These are phyloP conservation scores for Blastobotrys persicus DNA, from an alignment of 1,139 yeast species.

Conservation along the genomic window DNA sequence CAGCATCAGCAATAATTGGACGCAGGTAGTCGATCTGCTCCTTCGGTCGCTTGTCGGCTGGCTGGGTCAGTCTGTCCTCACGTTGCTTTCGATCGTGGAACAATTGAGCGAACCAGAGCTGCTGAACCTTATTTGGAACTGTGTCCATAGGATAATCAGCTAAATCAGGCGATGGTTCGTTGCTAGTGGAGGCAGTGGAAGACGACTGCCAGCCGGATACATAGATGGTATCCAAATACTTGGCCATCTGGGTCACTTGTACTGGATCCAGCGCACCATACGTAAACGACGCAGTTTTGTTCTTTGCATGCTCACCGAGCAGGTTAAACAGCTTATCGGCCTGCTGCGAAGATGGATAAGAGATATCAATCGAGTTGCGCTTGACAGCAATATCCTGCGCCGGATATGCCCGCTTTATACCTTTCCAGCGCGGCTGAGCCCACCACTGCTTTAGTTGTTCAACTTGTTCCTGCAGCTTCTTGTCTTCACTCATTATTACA, in stretches of 20 bases:
- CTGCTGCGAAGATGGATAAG: slow-evolving; percentile 75
- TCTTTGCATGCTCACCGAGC: slow-evolving; percentile 67
- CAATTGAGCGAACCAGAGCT: slow-evolving; percentile 92
- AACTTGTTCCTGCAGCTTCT: slow-evolving; percentile 64
- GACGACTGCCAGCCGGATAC: slow-evolving; percentile 99
- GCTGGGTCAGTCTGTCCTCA: slow-evolving; percentile 67
- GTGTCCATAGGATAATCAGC: slow-evolving; percentile 99
- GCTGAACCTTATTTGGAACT: slow-evolving; percentile 97
- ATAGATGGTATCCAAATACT: slow-evolving; percentile 86
- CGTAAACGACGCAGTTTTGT: slow-evolving; percentile 79
- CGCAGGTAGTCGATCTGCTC: slow-evolving; percentile 74
- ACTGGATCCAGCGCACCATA: slow-evolving; percentile 97
- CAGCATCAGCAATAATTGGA: slow-evolving; percentile 96
- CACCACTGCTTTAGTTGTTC: slow-evolving; percentile 83
- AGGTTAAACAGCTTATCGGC: slow-evolving; percentile 76
- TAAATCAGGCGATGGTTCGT: slow-evolving; percentile 96
- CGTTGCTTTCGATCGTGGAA: slow-evolving; percentile 97
- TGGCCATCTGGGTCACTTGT: slow-evolving; percentile 95
- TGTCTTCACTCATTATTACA: not conserved
- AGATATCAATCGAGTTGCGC: slow-evolving; percentile 70
- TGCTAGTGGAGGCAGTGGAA: slow-evolving; percentile 93
- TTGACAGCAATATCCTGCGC: slow-evolving; percentile 88
- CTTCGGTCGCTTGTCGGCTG: slow-evolving; percentile 64
- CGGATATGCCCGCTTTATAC: slow-evolving; percentile 83
- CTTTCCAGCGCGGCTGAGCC: slow-evolving; percentile 86